Evolutionary conservation across 306 rosid genomes (phyloP).

Genomic region (Pterocarpus santalinus): DNA sequence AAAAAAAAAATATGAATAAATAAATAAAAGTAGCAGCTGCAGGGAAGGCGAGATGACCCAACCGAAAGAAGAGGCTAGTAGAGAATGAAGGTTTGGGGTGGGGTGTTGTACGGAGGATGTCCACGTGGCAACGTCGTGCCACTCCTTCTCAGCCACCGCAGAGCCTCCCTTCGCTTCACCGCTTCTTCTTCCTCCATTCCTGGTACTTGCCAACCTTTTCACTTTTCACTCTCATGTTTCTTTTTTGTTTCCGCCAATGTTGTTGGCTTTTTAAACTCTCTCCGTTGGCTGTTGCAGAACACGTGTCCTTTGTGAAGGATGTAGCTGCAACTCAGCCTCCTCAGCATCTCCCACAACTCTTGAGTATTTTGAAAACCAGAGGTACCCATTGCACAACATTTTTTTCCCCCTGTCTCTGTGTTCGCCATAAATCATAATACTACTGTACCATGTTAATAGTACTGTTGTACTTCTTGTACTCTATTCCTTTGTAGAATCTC

Average conservation of each 20-base stretch:
- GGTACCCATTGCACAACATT: constrained; percentile 50
- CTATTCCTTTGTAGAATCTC: constrained; percentile 11
- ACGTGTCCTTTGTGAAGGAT: constrained; percentile 82
- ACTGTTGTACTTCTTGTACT: neutral
- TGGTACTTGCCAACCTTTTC: constrained; percentile 45
- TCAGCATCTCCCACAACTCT: constrained; percentile 71
- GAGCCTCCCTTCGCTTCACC: constrained; percentile 50
- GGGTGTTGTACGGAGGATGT: constrained; percentile 67
- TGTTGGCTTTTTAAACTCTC: neutral
- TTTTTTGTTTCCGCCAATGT: neutral
- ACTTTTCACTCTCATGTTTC: neutral
- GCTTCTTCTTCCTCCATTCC: constrained; percentile 50
- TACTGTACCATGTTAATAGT: neutral
- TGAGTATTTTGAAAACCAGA: constrained; percentile 73
- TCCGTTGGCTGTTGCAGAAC: constrained; percentile 58
- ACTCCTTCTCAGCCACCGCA: constrained; percentile 59
- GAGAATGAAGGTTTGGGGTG: constrained; percentile 76
- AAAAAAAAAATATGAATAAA: neutral
- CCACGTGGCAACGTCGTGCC: constrained; percentile 74
- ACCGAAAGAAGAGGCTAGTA: neutral
- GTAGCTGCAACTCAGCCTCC: constrained; percentile 84
- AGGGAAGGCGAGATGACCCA: constrained; percentile 1
- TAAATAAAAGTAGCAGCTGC: constrained; percentile 5
- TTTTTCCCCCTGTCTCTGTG: too few species aligned
- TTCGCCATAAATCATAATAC: too few species aligned